Conservation (phyloP, 805 yeast genomes). For the Starmerella khaoyaiensis region DNA sequence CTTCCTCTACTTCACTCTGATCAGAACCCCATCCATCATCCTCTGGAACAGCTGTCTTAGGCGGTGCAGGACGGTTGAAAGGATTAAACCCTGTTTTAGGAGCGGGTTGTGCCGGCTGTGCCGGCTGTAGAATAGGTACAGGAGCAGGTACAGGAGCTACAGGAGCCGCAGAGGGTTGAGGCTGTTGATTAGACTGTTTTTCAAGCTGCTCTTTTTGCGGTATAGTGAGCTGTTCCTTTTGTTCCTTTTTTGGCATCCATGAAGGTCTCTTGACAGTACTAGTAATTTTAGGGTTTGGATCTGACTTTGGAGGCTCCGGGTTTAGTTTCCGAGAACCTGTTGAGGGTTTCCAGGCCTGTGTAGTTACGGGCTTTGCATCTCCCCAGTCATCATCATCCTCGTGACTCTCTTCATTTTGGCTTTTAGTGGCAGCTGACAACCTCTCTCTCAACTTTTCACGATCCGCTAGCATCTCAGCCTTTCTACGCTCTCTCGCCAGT, state of each 20-base stretch:
- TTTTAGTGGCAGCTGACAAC: conserved; percentile 23
- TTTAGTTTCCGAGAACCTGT: neutral
- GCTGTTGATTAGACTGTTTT: neutral
- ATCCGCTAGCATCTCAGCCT: conserved; percentile 21
- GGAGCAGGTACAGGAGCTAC: conserved; percentile 11
- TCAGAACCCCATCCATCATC: conserved; percentile 26
- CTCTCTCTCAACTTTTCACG: conserved; percentile 22
- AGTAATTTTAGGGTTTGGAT: conserved; percentile 11
- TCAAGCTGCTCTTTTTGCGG: neutral
- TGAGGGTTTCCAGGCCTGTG: conserved; percentile 9
- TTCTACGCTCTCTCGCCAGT: conserved; percentile 25
- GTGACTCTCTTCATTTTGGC: conserved; percentile 20
- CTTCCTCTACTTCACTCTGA: conserved; percentile 26
- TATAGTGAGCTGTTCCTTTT: neutral
- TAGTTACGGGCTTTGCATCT: conserved; percentile 13
- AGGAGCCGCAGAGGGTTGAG: conserved; percentile 9
- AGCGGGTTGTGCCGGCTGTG: conserved; percentile 9
- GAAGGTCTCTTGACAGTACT: conserved; percentile 18
- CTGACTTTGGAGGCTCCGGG: conserved; percentile 8
- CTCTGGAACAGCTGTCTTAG: conserved; percentile 15
- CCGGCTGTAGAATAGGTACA: conserved; percentile 6
- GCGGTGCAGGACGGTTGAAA: conserved; percentile 14
- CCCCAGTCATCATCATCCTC: conserved; percentile 22
- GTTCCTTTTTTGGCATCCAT: conserved; percentile 14
- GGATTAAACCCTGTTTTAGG: conserved; percentile 12